These are phyloP conservation scores for Phymatotrichopsis omnivora DNA, from an alignment of 2,329 filamentous ascomycete genomes.

Conservation along the genomic window DNA sequence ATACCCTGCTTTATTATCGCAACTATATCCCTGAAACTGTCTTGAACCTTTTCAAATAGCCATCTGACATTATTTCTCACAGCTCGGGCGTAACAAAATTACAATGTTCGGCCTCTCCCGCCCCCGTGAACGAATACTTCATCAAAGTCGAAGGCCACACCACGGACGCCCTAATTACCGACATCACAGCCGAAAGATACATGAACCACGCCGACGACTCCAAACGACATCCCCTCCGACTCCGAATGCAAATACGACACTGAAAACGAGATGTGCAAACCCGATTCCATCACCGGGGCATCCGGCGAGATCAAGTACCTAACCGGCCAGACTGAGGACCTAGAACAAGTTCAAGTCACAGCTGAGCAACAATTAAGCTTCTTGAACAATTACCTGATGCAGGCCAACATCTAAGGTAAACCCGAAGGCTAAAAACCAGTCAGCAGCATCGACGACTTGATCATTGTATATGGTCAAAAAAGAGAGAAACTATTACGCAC, in stretches of 20 bases:
- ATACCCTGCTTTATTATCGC: constrained; percentile 30
- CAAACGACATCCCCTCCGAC: constrained; percentile 31
- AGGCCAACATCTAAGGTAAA: constrained; percentile 23
- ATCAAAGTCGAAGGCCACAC: constrained; percentile 52
- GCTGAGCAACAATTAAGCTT: constrained; percentile 28
- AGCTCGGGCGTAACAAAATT: constrained; percentile 49
- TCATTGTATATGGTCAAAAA: constrained; percentile 34
- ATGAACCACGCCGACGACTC: too few species aligned
- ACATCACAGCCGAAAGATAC: constrained; percentile 54
- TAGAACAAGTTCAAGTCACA: constrained; percentile 24
- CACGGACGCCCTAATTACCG: constrained; percentile 44
- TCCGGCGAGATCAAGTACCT: constrained; percentile 27
- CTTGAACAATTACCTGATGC: constrained; percentile 24
- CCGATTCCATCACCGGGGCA: constrained; percentile 31
- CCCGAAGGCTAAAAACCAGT: constrained; percentile 34
- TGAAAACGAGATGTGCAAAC: constrained; percentile 33
- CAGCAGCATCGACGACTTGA: constrained; percentile 33
- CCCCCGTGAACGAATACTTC: constrained; percentile 45
- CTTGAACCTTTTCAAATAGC: too few species aligned
- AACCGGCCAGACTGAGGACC: constrained; percentile 28
- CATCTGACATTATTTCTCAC: constrained; percentile 1
- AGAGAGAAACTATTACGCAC: constrained; percentile 30
- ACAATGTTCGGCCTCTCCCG: constrained; percentile 46
- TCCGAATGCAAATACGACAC: constrained; percentile 23
- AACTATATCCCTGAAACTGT: too few species aligned